Conservation (phyloP, 2,329 filamentous ascomycete species). For the Aspergillus novofumigatus region DNA sequence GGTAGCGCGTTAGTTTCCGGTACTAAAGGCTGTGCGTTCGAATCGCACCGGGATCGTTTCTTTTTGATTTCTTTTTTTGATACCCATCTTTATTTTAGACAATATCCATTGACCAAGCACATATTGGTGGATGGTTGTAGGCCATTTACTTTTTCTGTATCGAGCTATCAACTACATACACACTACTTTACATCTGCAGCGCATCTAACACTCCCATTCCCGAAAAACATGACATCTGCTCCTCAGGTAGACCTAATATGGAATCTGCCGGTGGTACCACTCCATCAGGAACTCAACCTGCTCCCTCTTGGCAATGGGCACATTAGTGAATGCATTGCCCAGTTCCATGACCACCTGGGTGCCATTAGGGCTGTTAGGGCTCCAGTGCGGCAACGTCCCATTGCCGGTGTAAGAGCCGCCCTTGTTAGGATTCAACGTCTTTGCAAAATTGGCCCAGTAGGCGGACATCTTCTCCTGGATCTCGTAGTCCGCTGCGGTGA, state of each 20-base stretch:
- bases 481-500: constrained; percentile 8
- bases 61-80: neutral
- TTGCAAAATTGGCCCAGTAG: constrained; percentile 36
- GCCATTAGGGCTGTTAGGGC: constrained; percentile 16
- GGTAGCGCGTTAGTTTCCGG: constrained; percentile 38
- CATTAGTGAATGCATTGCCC: constrained; percentile 16
- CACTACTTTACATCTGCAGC: neutral
- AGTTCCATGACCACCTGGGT: constrained; percentile 21
- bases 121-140: too few species aligned
- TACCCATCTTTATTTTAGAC: too few species aligned
- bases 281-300: constrained; percentile 21
- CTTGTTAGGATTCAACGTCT: constrained; percentile 26
- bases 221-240: too few species aligned
- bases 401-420: constrained; percentile 17
- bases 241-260: neutral
- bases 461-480: constrained; percentile 23
- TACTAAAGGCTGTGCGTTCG: constrained; percentile 35
- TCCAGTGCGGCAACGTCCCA: constrained; percentile 15
- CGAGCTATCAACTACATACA: too few species aligned
- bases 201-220: too few species aligned
- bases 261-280: constrained; percentile 16
- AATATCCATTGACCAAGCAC: too few species aligned
- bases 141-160: too few species aligned
- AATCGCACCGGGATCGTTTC: constrained; percentile 30
- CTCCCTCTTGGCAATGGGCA: constrained; percentile 16